Percentiles rank a stretch among this genome's conserved stretches.
Evolutionary conservation across 1,139 yeast species (phyloP).

Genomic region (Hemisphaericaspora xylanilytica): DNA sequence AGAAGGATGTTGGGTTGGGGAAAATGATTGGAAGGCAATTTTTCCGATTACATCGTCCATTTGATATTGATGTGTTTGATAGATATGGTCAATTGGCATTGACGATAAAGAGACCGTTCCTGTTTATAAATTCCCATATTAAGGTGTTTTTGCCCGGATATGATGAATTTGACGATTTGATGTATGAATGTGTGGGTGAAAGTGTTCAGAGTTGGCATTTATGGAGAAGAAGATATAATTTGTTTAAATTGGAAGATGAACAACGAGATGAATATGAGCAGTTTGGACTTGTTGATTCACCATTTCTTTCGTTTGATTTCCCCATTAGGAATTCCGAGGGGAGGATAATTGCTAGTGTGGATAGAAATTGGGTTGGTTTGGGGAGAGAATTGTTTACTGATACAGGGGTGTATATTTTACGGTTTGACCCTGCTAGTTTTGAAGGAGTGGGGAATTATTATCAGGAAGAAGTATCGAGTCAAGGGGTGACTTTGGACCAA

Average conservation of each 20-base stretch:
- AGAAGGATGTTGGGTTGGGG: conserved; percentile 68
- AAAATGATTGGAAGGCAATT: conserved; percentile 77
- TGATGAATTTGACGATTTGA: conserved; percentile 33
- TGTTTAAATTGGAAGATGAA: conserved; percentile 57
- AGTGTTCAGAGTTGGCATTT: conserved; percentile 90
- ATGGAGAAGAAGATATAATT: conserved; percentile 84
- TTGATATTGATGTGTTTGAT: conserved; percentile 77
- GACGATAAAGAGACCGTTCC: conserved; percentile 77
- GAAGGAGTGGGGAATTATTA: conserved; percentile 39
- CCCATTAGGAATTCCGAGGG: conserved; percentile 64
- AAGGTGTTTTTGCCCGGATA: conserved; percentile 64
- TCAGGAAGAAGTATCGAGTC: conserved; percentile 8
- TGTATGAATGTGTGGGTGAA: conserved; percentile 69
- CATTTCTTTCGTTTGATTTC: conserved; percentile 82
- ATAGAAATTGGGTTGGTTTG: conserved; percentile 92
- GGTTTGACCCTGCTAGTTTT: conserved; percentile 75
- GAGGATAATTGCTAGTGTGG: conserved; percentile 69
- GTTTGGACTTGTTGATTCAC: conserved; percentile 85
- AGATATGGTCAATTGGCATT: conserved; percentile 64
- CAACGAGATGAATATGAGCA: conserved; percentile 53
- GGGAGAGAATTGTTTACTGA: conserved; percentile 93
- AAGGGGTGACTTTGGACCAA: conserved; percentile 57
- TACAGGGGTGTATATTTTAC: conserved; percentile 83
- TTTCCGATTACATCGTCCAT: conserved; percentile 81
- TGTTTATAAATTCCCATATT: conserved; percentile 85